Conservation (phyloP, 73 alveolate species). For the Tetrahymena elliotti region DNA sequence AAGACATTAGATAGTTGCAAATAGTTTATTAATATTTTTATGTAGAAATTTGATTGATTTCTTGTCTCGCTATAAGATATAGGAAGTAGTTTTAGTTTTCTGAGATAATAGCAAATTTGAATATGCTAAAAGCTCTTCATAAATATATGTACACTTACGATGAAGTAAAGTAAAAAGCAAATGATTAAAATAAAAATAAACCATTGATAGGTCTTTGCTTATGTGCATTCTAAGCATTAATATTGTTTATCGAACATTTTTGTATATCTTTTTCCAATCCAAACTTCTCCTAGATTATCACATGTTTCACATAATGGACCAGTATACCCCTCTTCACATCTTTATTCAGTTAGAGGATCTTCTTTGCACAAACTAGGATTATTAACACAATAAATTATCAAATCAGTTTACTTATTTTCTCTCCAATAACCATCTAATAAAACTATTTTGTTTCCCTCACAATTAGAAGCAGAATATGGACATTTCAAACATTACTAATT, state of each 20-base stretch:
- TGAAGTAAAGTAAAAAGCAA: neutral
- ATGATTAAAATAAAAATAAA: neutral
- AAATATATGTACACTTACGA: neutral
- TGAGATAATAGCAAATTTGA: neutral
- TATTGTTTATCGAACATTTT: neutral
- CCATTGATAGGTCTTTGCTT: neutral
- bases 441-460: neutral
- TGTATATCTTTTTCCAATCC: neutral
- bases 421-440: neutral
- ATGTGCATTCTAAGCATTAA: neutral
- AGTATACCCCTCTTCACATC: neutral
- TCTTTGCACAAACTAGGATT: neutral
- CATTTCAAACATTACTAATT: neutral
- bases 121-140: neutral
- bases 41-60: neutral
- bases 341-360: neutral
- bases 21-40: neutral
- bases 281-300: neutral
- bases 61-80: neutral
- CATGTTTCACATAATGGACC: neutral
- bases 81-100: neutral
- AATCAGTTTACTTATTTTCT: neutral
- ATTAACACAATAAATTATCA: neutral
- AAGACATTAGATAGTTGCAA: neutral
- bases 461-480: neutral